Evolutionary conservation across 768 basidiomycete species (phyloP), one percentile per base, ranked within the genome.

Genomic region (Panaeolus cyanescens): DNA sequence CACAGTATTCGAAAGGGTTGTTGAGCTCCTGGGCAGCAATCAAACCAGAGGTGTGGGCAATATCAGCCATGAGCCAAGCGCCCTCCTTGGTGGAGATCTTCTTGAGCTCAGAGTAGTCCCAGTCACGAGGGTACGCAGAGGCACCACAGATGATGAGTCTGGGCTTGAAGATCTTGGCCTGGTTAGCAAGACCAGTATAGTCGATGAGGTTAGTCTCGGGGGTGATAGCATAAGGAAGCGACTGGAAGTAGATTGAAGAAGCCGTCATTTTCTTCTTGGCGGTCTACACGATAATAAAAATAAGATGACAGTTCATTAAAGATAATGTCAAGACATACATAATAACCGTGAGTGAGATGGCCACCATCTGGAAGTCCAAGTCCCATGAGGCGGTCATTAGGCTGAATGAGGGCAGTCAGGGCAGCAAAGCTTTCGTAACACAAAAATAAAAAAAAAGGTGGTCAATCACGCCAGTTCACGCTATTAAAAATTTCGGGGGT

Each of bases 261-360:
- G 97, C 94, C 32, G 97, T 98, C 89, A 99, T 99, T 80, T 99
- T 99, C 84, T 98, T 97, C 82, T 99, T 99, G 62, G 95, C 93
- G 59, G 95, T 96, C 92, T 93, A 68, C 37, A 50, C 15, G 17
- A 61, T 30, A 64, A 56, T 61, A 53, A 57, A 37, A 60, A 54
- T 34, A 37, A 45, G 56, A 54, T 7, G 13, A 15, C 8, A 13
- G 25, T 34, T 34, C 7, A 15, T 7, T 15, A 15, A 5, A 10
- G 45, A 25, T 50, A 4, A 50, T 5, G 25, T 20, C 37, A 42
- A 33, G 25, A 80, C 87, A 67, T 70, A 92, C 91, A 78, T 96
- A 99, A 83, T 96, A 96, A 31, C 96, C 96, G 73, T 98, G 96
- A 32, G 95, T 98, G 67, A 97, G 86, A 76, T 97, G 96, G 54